Base-by-base conservation (phyloP, 768 basidiomycete genomes). In the Suillus ampliporus region DNA sequence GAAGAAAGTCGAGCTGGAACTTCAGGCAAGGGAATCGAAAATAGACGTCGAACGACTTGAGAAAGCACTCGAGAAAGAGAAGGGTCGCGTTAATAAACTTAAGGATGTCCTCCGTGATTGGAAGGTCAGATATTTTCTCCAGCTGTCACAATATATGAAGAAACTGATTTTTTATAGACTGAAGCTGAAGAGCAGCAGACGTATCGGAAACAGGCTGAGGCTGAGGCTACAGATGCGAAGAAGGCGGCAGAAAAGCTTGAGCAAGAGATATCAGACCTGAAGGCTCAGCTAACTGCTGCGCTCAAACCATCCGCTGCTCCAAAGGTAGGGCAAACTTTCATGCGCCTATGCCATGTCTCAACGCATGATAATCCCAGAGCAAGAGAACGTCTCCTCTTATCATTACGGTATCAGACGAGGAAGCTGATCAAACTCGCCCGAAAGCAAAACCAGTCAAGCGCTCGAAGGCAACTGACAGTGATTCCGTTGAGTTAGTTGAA, bases 1-100 rank as follows among this genome's bases (percentile, higher is more conserved):
- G 69, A 77, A 80, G 60, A 83, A 84, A 11, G 76, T 82, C 11
- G 83, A 86, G 37, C 77, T 91, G 13, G 88, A 92, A 61, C 74
- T 83, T 3, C 76, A 84, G 60, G 76, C 86, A 17, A 77, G 78
- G 60, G 82, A 84, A 43, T 72, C 87, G 9, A 80, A 82, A 66
- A 64, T 61, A 19, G 73, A 68, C 28, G 64, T 80, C 23, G 65
- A 66, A 34, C 76, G 78, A 34, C 61, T 71, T 19, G 72, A 76
- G 60, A 64, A 68, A n/a, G 70, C 62, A 21, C 65, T 60, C 48
- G 66, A 54, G 51, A 86, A 83, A 60, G 77, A 80, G 58, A 78
- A 77, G 62, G 74, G 69, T 31, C 81, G 76, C 61, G 68, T 78
- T 14, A 78, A 79, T 14, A 84, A 79, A 67, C 67, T 79, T 60